These are phyloP conservation scores for Acrocalymma vagum DNA, from an alignment of 2,329 filamentous ascomycete species.

Conservation along the genomic window DNA sequence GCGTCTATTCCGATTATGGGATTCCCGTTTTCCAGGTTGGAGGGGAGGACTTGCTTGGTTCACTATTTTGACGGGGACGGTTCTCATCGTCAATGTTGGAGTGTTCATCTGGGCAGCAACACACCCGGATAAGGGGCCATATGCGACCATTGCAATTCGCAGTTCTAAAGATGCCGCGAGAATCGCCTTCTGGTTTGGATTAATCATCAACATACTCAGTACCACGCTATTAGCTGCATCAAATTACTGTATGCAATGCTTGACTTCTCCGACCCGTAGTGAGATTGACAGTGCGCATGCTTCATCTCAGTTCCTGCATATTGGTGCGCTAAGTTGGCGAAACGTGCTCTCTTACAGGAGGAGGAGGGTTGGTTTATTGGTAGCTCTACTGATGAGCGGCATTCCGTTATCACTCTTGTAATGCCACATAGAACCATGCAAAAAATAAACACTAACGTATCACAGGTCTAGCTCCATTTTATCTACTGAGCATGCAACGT, in stretches of 20 bases:
- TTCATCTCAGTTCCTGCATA: constrained; percentile 44
- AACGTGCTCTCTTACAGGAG: constrained; percentile 8
- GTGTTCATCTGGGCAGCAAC: constrained; percentile 11
- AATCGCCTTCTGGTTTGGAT: no score
- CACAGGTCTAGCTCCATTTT: no score
- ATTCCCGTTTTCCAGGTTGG: constrained; percentile 11
- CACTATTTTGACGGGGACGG: constrained; percentile 5
- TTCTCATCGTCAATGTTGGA: constrained; percentile 8
- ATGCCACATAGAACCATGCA: no score
- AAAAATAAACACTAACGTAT: no score
- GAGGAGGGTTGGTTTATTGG: constrained; percentile 5
- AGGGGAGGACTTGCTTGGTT: constrained; percentile 9
- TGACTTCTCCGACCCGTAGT: constrained; percentile 58
- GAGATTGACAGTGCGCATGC: constrained; percentile 60
- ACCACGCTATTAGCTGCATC: constrained; percentile 54
- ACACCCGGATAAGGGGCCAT: constrained; percentile 6
- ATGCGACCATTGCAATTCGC: constrained; percentile 2
- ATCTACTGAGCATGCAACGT: no score
- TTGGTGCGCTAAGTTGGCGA: constrained; percentile 48
- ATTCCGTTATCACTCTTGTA: no score
- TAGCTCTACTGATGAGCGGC: no score
- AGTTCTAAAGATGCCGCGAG: no score
- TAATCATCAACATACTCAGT: constrained; percentile 9
- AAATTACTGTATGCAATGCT: constrained; percentile 62
- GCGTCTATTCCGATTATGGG: not conserved